Conservation (phyloP, 768 basidiomycete genomes). For the Sarcodon aspratus region DNA sequence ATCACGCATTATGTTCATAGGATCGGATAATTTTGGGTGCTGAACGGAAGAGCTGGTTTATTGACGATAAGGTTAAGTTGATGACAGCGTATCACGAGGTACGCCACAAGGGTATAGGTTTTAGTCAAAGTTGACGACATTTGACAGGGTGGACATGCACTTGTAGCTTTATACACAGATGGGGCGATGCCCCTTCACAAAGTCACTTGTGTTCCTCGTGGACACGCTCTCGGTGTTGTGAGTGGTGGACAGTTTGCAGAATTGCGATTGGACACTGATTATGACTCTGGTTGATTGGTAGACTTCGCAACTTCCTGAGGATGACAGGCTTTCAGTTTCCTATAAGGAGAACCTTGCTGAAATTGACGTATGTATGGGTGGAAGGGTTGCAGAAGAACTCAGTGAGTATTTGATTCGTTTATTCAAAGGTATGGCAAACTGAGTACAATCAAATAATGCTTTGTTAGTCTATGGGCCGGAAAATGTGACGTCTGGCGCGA, state of each 20-base stretch:
- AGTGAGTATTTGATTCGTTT: slow-evolving; percentile 30
- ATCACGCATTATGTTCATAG: slow-evolving; percentile 20
- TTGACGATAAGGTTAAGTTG: slow-evolving; percentile 77
- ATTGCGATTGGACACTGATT: slow-evolving; percentile 2
- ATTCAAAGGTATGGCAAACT: slow-evolving; percentile 3
- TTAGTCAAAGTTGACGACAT: neutral
- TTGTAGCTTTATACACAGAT: slow-evolving; percentile 89
- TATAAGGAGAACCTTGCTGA: slow-evolving; percentile 65
- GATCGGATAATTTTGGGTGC: slow-evolving; percentile 97
- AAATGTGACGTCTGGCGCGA: slow-evolving; percentile 85
- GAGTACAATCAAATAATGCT: slow-evolving; percentile 8
- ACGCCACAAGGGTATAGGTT: slow-evolving; percentile 6
- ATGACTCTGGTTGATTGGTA: slow-evolving; percentile 3
- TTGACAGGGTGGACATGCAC: slow-evolving; percentile 75
- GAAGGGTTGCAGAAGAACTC: slow-evolving; percentile 90
- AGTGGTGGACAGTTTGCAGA: slow-evolving; percentile 16
- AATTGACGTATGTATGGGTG: slow-evolving; percentile 91
- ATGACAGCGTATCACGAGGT: slow-evolving; percentile 97
- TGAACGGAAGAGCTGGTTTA: slow-evolving; percentile 82
- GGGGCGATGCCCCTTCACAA: slow-evolving; percentile 97
- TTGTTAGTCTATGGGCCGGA: slow-evolving; percentile 73
- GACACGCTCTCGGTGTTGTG: slow-evolving; percentile 84
- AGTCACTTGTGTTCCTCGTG: slow-evolving; percentile 95
- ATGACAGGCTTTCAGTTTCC: slow-evolving; percentile 64
- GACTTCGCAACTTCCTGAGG: slow-evolving; percentile 72